phyloP scores from a whole-genome alignment of 2,329 filamentous ascomycete genomes.

The Daldinia sp. region DNA sequence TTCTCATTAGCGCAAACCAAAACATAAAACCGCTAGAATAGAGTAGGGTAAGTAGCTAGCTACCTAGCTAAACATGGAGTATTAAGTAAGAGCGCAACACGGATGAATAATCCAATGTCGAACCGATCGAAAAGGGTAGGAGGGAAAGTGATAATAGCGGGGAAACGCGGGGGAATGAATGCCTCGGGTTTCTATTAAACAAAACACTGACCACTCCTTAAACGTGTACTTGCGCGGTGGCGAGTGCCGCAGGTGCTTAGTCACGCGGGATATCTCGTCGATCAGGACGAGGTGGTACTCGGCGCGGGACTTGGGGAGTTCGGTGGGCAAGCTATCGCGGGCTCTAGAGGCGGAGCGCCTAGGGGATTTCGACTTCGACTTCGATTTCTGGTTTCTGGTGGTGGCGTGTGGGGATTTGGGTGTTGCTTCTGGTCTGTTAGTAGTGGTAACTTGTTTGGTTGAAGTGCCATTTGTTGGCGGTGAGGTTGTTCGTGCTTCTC shows the following conservation, averaged over 20 bases:
- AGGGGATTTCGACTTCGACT: conserved; percentile 18
- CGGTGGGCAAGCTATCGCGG: conserved; percentile 55
- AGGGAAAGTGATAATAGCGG: neutral
- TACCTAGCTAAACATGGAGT: no score
- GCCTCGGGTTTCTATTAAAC: neutral
- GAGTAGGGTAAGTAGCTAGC: no score
- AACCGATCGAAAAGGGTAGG: neutral
- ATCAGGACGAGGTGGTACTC: conserved; percentile 76
- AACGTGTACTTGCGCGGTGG: conserved; percentile 78
- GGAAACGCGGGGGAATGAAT: conserved; percentile 4
- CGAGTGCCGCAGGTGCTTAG: conserved; percentile 69
- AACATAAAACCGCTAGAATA: no score
- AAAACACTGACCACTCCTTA: conserved; percentile 47
- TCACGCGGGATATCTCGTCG: conserved; percentile 75
- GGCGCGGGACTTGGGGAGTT: conserved; percentile 57
- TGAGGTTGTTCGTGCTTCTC: conserved; percentile 49
- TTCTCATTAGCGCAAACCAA: conserved; percentile 10
- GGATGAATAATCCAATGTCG: no score
- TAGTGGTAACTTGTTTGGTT: neutral
- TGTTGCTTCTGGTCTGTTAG: neutral
- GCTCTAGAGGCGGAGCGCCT: conserved; percentile 33
- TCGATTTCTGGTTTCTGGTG: neutral
- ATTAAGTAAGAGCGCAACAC: no score
- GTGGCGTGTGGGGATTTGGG: neutral
- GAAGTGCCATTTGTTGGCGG: neutral